Conservation (phyloP, 208 protist species). For the Leptomonas pyrrhocoris region DNA sequence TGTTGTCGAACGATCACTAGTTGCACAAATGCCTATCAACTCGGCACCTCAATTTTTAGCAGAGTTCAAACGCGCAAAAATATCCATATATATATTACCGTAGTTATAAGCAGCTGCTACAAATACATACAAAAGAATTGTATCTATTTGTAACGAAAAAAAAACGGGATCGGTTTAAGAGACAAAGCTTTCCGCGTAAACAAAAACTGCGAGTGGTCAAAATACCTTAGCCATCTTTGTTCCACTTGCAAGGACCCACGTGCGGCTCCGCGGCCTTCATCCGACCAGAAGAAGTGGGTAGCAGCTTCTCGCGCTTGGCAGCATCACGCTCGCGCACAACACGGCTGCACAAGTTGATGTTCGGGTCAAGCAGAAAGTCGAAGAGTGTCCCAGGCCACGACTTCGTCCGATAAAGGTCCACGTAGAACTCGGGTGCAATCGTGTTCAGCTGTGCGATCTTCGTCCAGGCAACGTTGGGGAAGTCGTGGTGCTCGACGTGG, state of each 20-base stretch:
- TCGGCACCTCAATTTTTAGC: too few species aligned
- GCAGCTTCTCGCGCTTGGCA: constrained; percentile 46
- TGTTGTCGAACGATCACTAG: too few species aligned
- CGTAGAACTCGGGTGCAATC: constrained; percentile 95
- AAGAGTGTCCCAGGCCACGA: constrained; percentile 87
- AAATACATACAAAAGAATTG: too few species aligned
- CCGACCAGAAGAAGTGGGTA: constrained; percentile 42
- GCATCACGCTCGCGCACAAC: constrained; percentile 72
- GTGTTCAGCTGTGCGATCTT: constrained; percentile 78
- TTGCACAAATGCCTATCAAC: too few species aligned
- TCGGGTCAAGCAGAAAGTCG: constrained; percentile 81
- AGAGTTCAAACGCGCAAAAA: too few species aligned
- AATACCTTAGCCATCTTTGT: constrained; percentile 7
- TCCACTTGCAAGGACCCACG: constrained; percentile 53
- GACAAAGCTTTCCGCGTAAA: too few species aligned
- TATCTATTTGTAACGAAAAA: constrained; percentile 9
- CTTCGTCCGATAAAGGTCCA: constrained; percentile 69
- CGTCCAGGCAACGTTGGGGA: constrained; percentile 94
- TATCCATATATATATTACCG: too few species aligned
- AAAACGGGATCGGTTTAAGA: too few species aligned
- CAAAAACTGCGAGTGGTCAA: too few species aligned
- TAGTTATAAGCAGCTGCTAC: too few species aligned
- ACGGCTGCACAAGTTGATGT: constrained; percentile 71
- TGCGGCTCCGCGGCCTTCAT: constrained; percentile 51
- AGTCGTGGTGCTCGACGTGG: constrained; percentile 98